Base-by-base conservation (phyloP, 2,329 filamentous ascomycete genomes). In the Xylaria sp. region DNA sequence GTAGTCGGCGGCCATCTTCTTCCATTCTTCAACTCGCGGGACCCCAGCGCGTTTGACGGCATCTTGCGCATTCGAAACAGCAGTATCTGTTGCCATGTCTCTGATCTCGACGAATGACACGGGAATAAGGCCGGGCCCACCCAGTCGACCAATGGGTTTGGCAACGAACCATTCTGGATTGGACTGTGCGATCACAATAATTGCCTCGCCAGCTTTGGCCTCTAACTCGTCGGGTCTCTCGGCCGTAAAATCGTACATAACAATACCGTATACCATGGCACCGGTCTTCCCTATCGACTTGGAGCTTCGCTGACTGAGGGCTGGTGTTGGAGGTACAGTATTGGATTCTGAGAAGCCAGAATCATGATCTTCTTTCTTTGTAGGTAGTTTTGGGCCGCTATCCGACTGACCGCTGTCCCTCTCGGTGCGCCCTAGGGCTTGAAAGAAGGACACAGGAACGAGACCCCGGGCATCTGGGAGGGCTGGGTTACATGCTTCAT, bases 141-240 rank as follows among this genome's bases (percentile, higher is more conserved):
- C 96, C n/a, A 99, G 86, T 73, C 96, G 88, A 71, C 94, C 95
- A 79, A 99, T 99, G n/a, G 96, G 96, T 82, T 99, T 99, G 59
- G 96, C 96, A 70, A 99, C 95, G 77, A 98, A 98, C 96, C 96
- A 99, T 81, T 99, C 96, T 5, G 95, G 93, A 77, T 98, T 98
- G 6, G 95, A 98, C 80, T 98, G 96, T 53, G 96, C 96, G 78
- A 98, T 98, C 63, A 99, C 94, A 73, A 99, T 97, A 77, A 99
- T 97, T 62, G 94, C 93, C 81, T 99, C 96, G 66, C 94, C 95
- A 56, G 93, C 92, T 80, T 97, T 97, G 58, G 96, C 96, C 74
- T 97, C 94, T 67, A 99, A 83, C 82, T 99, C 96, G 80, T 99
- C 96, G n/a, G 94, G 92, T 66, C 95, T 86, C 81, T 98, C 95